Evolutionary conservation across 345 rosid species (phyloP).

Genomic region (Salix purpurea): DNA sequence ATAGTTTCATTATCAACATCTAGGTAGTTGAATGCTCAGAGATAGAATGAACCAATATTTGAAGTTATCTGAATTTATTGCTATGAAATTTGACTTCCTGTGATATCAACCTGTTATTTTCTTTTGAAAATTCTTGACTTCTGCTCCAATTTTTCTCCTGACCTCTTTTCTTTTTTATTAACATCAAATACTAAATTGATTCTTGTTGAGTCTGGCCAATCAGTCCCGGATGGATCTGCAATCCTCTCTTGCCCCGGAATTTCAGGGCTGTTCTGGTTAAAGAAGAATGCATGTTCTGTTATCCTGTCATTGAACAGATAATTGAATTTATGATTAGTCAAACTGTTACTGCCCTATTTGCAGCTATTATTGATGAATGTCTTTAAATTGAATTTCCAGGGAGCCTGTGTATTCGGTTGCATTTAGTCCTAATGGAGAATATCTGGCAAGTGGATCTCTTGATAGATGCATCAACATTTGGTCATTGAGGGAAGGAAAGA

Average conservation of each 20-base stretch:
- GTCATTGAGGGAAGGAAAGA: constrained; percentile 89
- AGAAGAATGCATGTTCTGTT: neutral
- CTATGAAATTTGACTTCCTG: neutral
- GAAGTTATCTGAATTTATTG: neutral
- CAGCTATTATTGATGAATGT: neutral
- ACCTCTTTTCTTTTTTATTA: neutral
- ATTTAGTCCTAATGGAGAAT: constrained; percentile 97
- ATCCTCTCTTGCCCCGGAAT: neutral
- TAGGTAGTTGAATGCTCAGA: neutral
- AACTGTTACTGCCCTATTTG: neutral
- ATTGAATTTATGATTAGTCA: neutral
- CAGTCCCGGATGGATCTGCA: neutral
- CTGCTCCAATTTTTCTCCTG: neutral
- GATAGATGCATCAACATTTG: constrained; percentile 86
- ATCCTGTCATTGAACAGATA: neutral
- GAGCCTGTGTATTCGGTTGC: constrained; percentile 93
- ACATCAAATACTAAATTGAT: too few species aligned
- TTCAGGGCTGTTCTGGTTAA: neutral
- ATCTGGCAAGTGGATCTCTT: constrained; percentile 86
- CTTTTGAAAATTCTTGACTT: too few species aligned
- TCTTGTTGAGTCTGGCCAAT: neutral
- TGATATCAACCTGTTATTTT: neutral
- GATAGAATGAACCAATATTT: neutral
- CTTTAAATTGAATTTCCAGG: constrained; percentile 35
- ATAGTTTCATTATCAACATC: neutral